Percentiles rank a stretch among this genome's conserved stretches.
phyloP scores from a whole-genome alignment of 1,139 yeast genomes.

The Tardiomyces depauwii region DNA sequence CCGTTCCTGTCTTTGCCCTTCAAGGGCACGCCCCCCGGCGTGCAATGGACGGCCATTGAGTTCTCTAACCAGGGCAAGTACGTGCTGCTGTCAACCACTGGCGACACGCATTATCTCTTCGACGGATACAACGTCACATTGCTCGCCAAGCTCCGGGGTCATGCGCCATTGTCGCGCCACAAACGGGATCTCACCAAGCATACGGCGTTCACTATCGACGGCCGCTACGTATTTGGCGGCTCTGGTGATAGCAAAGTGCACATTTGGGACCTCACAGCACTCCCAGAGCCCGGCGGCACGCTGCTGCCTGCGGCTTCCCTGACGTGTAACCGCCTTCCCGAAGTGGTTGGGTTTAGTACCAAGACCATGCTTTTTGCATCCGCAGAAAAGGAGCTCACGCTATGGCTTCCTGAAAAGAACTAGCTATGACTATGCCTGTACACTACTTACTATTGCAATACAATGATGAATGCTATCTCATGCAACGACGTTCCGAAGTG shows the following conservation, averaged over 20 bases:
- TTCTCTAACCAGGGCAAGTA: constrained; percentile 75
- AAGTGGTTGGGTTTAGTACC: constrained; percentile 68
- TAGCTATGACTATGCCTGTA: neutral
- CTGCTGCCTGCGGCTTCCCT: constrained; percentile 9
- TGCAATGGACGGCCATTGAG: constrained; percentile 56
- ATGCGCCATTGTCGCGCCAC: constrained; percentile 22
- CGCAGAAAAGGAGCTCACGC: constrained; percentile 49
- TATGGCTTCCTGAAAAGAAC: constrained; percentile 20
- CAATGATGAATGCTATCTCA: neutral
- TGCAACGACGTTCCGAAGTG: too few relatives aligned
- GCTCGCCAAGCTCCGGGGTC: constrained; percentile 41
- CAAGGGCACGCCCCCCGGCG: constrained; percentile 23
- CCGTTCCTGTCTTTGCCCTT: constrained; percentile 39
- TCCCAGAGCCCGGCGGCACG: constrained; percentile 11
- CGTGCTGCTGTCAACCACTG: constrained; percentile 53
- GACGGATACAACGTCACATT: constrained; percentile 64
- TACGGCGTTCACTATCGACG: constrained; percentile 60
- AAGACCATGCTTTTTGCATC: constrained; percentile 65
- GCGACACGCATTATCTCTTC: constrained; percentile 43
- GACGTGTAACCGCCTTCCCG: constrained; percentile 33
- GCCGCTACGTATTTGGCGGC: constrained; percentile 54
- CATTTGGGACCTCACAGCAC: constrained; percentile 43
- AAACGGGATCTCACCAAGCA: constrained; percentile 13
- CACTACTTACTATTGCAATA: neutral
- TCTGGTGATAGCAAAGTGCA: constrained; percentile 46